phyloP scores from a whole-genome alignment of 129 eudicot genomes.

The Scalesia atractyloides region DNA sequence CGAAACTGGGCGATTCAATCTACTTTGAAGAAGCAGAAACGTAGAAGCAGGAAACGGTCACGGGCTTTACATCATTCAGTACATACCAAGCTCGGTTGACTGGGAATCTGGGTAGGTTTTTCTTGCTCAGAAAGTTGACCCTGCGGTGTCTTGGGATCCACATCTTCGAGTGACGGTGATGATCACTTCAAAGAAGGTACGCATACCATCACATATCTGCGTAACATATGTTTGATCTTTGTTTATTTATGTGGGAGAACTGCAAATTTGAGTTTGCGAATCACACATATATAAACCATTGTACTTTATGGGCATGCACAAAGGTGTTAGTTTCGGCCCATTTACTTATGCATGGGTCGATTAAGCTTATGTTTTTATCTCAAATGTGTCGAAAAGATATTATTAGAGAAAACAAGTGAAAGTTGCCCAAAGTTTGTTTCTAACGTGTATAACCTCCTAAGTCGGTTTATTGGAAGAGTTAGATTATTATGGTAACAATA shows the following conservation, averaged over 20 bases:
- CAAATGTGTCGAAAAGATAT: not conserved
- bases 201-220: too few species aligned
- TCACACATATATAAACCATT: not conserved
- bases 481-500: not conserved
- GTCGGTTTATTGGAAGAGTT: not conserved
- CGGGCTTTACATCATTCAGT: slow-evolving; percentile 72
- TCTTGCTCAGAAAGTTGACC: slow-evolving; percentile 58
- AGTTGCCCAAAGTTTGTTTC: not conserved
- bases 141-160: slow-evolving; percentile 68
- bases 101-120: slow-evolving; percentile 66
- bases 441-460: not conserved
- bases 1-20: slow-evolving; percentile 91
- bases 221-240: not conserved
- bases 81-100: slow-evolving; percentile 72
- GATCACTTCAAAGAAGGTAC: slow-evolving; percentile 57
- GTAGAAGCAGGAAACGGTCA: slow-evolving; percentile 47
- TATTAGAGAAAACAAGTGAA: not conserved
- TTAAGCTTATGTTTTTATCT: not conserved
- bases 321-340: not conserved
- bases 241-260: not conserved
- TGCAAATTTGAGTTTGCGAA: not conserved
- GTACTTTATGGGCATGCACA: not conserved
- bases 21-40: slow-evolving; percentile 79
- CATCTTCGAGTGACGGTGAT: slow-evolving; percentile 54
- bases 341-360: too few species aligned